Base-by-base conservation (phyloP, 1,284 basidiomycete species). In the Spongiforma sp. region DNA sequence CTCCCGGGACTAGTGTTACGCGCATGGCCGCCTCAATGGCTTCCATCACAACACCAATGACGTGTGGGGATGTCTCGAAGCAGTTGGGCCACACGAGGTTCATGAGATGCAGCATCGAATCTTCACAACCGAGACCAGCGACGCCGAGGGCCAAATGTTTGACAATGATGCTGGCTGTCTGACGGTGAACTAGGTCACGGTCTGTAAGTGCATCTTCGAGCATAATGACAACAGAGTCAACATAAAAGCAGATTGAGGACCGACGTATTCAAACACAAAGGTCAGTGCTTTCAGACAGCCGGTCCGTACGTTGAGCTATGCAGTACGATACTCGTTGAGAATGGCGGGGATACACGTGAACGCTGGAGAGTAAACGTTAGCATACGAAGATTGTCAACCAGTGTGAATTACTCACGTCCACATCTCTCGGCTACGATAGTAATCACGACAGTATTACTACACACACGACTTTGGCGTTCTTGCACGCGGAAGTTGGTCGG, bases 291-390 rank as follows among this genome's bases (percentile, higher is more conserved):
- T 99, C 67, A 99, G 84, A 87, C 97, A 99, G 66, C 98, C 98
- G n/a, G 97, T 99, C 61, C 98, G 93, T 53, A 99, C 98, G 78
- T 99, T 99, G 66, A 99, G 86, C 77, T 99, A 98, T 2, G 94
- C 94, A 3, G 97, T 99, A 59, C 97, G 92, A 79, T 99, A 99
- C 78, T 99, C 98, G 81, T 99, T 99, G 53, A 99, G 86, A 72
- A 99, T 98, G 36, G 98, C 98, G 5, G 98, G 98, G 66, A 99
- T 98, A 80, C 96, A 99, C 0, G 97, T 99, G 85, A 99, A 99
- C 12, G 98, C 91, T 91, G 66, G 6, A 68, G 57, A 65, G 48
- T 46, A 65, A 65, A 30, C 34, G 61, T 77, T 62, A 79, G 71
- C 61, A 14, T 62, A 57, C 39, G 30, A 21, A 53, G 4, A 24